A percentile compares a stretch with the other conserved stretches of the same genome.
Conservation (phyloP, 2,329 filamentous ascomycete genomes). For the Stachybotrys echinatus region DNA sequence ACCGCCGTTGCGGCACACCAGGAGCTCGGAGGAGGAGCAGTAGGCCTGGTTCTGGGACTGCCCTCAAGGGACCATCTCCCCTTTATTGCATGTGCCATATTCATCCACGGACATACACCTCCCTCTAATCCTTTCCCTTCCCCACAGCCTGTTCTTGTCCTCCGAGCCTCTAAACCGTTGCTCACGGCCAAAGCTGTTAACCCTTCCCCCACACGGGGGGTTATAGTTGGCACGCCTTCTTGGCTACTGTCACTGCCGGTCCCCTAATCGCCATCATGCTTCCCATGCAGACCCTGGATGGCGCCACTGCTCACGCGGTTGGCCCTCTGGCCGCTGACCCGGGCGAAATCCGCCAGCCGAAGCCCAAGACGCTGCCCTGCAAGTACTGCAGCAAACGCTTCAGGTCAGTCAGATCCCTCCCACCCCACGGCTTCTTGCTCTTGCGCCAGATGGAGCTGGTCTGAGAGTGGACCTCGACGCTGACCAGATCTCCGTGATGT, state of each 20-base stretch:
- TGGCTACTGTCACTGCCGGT: not conserved
- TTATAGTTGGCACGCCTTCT: not conserved
- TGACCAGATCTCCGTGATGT: not conserved
- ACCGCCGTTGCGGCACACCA: too few species aligned
- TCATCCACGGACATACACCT: not conserved
- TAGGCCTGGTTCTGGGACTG: not conserved
- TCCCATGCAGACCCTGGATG: slow-evolving; percentile 48
- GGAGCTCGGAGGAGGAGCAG: not conserved
- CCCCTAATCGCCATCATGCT: slow-evolving; percentile 35
- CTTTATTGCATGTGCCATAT: not conserved
- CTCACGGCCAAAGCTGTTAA: not conserved
- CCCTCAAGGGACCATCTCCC: not conserved
- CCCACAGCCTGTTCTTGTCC: not conserved
- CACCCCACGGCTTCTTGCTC: slow-evolving; percentile 6
- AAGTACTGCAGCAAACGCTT: slow-evolving; percentile 60
- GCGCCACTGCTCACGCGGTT: slow-evolving; percentile 26
- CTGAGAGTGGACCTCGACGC: not conserved
- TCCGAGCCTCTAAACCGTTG: not conserved
- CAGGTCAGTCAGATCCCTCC: slow-evolving; percentile 38
- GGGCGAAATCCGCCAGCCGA: slow-evolving; percentile 49
- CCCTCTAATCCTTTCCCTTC: not conserved
- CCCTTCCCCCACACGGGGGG: not conserved
- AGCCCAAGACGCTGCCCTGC: slow-evolving; percentile 58
- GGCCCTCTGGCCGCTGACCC: slow-evolving; percentile 27
- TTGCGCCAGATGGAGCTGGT: not conserved